phyloP scores from a whole-genome alignment of 129 eudicot genomes.

The Centrapalus pauciflorus region DNA sequence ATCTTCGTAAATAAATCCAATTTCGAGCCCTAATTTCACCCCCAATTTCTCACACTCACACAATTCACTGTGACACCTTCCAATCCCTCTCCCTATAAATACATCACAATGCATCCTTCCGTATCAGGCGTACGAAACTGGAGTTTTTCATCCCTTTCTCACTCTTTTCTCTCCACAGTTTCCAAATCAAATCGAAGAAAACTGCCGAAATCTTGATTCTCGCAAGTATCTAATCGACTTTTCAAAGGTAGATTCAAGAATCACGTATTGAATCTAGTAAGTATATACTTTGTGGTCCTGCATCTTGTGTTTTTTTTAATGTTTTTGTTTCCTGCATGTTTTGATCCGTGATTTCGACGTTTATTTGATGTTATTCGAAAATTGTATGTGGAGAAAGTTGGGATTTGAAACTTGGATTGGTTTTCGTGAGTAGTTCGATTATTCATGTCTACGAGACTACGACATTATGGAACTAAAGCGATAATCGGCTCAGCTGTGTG shows the following conservation, averaged over 20 bases:
- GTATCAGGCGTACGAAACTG: conserved; percentile 18
- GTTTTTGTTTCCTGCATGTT: conserved; percentile 25
- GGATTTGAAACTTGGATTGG: conserved; percentile 9
- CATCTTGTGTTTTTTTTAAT: conserved; percentile 21
- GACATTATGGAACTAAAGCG: not conserved
- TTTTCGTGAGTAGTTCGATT: not conserved
- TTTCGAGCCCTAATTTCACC: conserved; percentile 15
- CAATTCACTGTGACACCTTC: conserved; percentile 1
- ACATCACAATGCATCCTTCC: conserved; percentile 21
- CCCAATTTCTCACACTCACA: not conserved
- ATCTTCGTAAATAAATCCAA: conserved; percentile 28
- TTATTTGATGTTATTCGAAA: conserved; percentile 3
- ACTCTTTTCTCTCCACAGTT: conserved; percentile 4
- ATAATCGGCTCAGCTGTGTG: not conserved
- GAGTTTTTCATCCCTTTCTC: conserved; percentile 11
- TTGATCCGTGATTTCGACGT: conserved; percentile 18
- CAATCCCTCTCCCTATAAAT: conserved; percentile 22
- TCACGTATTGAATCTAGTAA: conserved; percentile 21
- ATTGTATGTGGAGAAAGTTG: not conserved
- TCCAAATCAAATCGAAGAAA: conserved; percentile 7
- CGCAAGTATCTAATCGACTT: conserved; percentile 16
- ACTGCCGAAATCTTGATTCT: conserved; percentile 14
- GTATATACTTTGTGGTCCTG: not conserved
- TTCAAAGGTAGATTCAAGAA: conserved; percentile 31
- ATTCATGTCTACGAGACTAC: conserved; percentile 8